Conservation (phyloP, 176 grass and related monocot genomes). For the Lolium perenne region DNA sequence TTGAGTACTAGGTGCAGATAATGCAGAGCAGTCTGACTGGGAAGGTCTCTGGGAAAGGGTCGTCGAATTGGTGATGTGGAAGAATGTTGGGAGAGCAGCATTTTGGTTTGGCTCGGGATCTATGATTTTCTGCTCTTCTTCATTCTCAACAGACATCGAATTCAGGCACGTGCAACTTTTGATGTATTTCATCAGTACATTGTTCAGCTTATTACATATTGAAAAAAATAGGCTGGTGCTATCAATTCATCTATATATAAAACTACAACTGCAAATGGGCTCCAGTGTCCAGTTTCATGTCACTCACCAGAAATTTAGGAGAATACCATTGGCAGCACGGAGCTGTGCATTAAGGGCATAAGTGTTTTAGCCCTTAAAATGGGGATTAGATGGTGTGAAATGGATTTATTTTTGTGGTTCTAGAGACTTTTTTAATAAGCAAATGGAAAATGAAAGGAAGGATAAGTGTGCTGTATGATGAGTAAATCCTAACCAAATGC, state of each 20-base stretch:
- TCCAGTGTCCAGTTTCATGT: not conserved
- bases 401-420: not conserved
- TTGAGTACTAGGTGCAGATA: constrained; percentile 8
- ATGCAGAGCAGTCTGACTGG: constrained; percentile 22
- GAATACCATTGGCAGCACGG: not conserved
- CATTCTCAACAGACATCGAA: constrained; percentile 59
- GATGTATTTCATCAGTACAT: constrained; percentile 27
- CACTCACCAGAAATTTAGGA: not conserved
- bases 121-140: constrained; percentile 68
- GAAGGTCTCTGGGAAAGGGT: constrained; percentile 47
- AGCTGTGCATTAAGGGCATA: not conserved
- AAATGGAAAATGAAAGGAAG: not conserved
- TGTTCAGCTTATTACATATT: constrained; percentile 1
- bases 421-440: not conserved
- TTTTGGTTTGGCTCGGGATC: constrained; percentile 79
- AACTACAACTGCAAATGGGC: not conserved
- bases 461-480: not conserved
- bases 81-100: constrained; percentile 63
- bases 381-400: not conserved
- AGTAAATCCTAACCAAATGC: not conserved
- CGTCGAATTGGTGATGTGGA: constrained; percentile 78
- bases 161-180: constrained; percentile 55
- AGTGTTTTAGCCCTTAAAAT: not conserved
- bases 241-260: not conserved
- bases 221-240: constrained; percentile 4